phyloP scores from a whole-genome alignment of 2,329 filamentous ascomycete genomes.

The Colletotrichum tabaci region DNA sequence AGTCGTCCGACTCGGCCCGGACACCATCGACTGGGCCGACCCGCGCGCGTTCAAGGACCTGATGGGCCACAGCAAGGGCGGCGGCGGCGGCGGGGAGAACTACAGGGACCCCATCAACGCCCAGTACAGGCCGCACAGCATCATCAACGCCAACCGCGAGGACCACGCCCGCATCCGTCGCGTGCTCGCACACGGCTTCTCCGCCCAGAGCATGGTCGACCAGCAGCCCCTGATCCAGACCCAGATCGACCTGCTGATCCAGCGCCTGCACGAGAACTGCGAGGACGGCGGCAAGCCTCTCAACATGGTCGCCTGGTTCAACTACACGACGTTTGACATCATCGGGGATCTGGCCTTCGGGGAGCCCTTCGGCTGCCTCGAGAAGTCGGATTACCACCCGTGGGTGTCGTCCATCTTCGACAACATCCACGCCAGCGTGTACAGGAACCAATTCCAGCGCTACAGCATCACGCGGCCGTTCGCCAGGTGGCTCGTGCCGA shows the following conservation, averaged over 20 bases:
- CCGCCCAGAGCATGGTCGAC: slow-evolving; percentile 48
- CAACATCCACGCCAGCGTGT: slow-evolving; percentile 15
- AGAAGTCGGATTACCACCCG: slow-evolving; percentile 46
- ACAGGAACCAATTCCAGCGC: slow-evolving; percentile 24
- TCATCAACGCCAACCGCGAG: slow-evolving; percentile 34
- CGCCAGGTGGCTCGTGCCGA: slow-evolving; percentile 18
- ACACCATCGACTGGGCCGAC: slow-evolving; percentile 56
- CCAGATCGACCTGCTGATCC: slow-evolving; percentile 51
- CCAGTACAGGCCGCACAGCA: slow-evolving; percentile 27
- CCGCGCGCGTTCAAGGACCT: slow-evolving; percentile 57
- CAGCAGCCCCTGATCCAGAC: slow-evolving; percentile 50
- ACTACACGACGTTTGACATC: slow-evolving; percentile 50
- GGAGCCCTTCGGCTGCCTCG: slow-evolving; percentile 49
- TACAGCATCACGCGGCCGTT: slow-evolving; percentile 18
- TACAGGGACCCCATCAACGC: slow-evolving; percentile 30
- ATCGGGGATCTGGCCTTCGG: slow-evolving; percentile 51
- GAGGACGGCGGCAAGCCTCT: slow-evolving; percentile 16
- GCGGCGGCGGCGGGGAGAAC: slow-evolving; percentile 24
- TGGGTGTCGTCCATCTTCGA: slow-evolving; percentile 48
- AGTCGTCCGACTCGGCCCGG: slow-evolving; percentile 58
- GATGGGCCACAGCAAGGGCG: slow-evolving; percentile 49
- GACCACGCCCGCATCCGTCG: slow-evolving; percentile 46
- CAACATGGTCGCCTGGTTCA: slow-evolving; percentile 41
- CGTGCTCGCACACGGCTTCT: slow-evolving; percentile 50
- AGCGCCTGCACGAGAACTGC: slow-evolving; percentile 47